These are phyloP conservation scores for Arthonia radiata DNA, from an alignment of 495 filamentous ascomycete genomes.

Conservation along the genomic window DNA sequence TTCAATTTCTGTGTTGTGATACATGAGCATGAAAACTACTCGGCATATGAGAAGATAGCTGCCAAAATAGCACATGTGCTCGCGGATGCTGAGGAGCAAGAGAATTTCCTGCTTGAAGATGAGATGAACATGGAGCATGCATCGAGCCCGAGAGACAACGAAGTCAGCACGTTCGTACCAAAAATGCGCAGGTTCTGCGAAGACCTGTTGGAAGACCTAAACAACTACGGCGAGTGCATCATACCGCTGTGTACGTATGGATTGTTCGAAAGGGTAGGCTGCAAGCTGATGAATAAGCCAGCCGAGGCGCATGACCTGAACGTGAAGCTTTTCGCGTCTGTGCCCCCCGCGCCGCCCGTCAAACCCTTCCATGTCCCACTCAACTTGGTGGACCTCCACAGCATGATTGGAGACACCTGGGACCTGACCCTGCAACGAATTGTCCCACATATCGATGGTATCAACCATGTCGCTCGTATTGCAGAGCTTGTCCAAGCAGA, in stretches of 20 bases:
- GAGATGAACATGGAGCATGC: constrained; percentile 11
- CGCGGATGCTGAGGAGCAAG: constrained; percentile 70
- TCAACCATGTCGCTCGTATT: constrained; percentile 67
- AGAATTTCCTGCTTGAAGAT: constrained; percentile 42
- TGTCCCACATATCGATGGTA: constrained; percentile 65
- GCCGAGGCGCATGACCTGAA: constrained; percentile 89
- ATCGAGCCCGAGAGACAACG: constrained; percentile 6
- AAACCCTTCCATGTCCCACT: constrained; percentile 77
- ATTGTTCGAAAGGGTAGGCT: neutral
- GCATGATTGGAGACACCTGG: constrained; percentile 60
- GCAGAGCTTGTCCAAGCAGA: constrained; percentile 64
- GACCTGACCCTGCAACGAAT: constrained; percentile 60
- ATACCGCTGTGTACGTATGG: constrained; percentile 51
- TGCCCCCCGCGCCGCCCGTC: constrained; percentile 49
- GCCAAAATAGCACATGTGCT: constrained; percentile 64
- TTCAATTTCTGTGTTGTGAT: constrained; percentile 91
- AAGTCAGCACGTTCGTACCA: constrained; percentile 3
- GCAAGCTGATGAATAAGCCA: constrained; percentile 8
- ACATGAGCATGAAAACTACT: constrained; percentile 38
- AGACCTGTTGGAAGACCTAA: constrained; percentile 80
- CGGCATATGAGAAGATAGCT: constrained; percentile 58
- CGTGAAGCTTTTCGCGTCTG: constrained; percentile 79
- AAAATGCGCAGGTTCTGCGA: constrained; percentile 31
- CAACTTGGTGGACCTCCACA: constrained; percentile 52
- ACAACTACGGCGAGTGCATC: constrained; percentile 96